Percentiles rank a stretch among this genome's conserved stretches.
These are phyloP conservation scores for Pyropia yezoensis DNA, from an alignment of 23 red algal species.

Conservation along the genomic window DNA sequence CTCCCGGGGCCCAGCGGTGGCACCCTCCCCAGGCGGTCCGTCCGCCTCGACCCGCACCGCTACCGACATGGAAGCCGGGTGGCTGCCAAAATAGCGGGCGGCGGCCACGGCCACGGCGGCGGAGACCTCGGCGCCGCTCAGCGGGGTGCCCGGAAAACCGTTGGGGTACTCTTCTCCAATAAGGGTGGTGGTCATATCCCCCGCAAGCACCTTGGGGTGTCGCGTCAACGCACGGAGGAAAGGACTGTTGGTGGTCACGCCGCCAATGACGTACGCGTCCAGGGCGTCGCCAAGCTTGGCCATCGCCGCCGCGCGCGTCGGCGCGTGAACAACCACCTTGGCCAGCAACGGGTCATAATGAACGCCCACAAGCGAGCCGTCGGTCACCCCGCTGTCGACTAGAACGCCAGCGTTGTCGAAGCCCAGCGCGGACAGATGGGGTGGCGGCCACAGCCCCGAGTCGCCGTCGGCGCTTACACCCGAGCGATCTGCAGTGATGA, in stretches of 20 bases:
- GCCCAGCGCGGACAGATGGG: too few species aligned
- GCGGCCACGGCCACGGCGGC: not conserved
- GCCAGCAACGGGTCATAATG: constrained; percentile 38
- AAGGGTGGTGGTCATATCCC: not conserved
- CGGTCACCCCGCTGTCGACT: constrained; percentile 16
- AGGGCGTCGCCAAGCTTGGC: constrained; percentile 9
- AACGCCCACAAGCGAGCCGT: constrained; percentile 8
- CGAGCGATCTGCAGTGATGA: too few species aligned
- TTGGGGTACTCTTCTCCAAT: not conserved
- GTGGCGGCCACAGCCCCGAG: too few species aligned
- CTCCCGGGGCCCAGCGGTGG: too few species aligned
- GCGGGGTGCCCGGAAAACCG: not conserved
- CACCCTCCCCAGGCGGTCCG: too few species aligned
- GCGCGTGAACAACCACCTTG: constrained; percentile 6
- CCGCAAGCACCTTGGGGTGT: not conserved
- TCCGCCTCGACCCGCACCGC: not conserved
- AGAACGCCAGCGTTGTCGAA: not conserved
- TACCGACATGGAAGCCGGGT: not conserved
- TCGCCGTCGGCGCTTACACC: too few species aligned
- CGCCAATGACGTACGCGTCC: constrained; percentile 19
- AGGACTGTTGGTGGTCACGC: constrained; percentile 24
- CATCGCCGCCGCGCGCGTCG: constrained; percentile 12
- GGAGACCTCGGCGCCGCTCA: not conserved
- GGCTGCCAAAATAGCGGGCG: not conserved
- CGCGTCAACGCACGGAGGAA: constrained; percentile 20